Evolutionary conservation across 371 early-diverging fungal species (phyloP).

Genomic region (Mucor velutinosus): DNA sequence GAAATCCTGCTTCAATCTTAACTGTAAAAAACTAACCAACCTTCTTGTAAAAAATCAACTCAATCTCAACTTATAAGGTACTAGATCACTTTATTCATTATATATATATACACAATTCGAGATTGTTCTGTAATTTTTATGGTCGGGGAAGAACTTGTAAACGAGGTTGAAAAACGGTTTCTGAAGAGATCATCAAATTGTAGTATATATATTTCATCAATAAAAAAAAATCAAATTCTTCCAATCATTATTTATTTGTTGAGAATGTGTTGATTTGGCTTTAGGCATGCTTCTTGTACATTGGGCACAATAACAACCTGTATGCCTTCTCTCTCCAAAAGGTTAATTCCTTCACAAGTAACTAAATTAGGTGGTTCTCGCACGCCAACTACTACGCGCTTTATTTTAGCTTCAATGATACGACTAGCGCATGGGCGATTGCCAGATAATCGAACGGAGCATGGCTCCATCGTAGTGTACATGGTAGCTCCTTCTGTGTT

Average conservation of each 20-base stretch:
- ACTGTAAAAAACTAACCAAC: conserved; percentile 8
- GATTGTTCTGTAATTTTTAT: neutral
- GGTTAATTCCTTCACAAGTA: conserved; percentile 65
- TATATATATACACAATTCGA: neutral
- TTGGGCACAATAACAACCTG: conserved; percentile 66
- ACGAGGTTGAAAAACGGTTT: neutral
- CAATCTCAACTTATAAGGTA: neutral
- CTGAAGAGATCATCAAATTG: neutral
- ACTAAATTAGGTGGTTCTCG: conserved; percentile 88
- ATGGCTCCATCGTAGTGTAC: conserved; percentile 95
- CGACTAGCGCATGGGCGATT: conserved; percentile 72
- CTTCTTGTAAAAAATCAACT: neutral
- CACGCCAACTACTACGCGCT: conserved; percentile 83
- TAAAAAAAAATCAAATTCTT: conserved; percentile 5
- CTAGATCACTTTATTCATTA: neutral
- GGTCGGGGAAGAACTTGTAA: conserved; percentile 6
- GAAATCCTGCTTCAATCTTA: neutral
- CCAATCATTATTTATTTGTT: neutral
- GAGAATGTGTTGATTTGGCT: conserved; percentile 70
- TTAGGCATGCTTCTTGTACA: conserved; percentile 73
- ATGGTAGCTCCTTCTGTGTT: conserved; percentile 51
- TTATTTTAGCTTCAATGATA: conserved; percentile 71
- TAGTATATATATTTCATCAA: conserved; percentile 5
- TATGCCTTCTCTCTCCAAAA: conserved; percentile 63
- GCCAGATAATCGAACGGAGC: conserved; percentile 77